Percentiles rank a stretch among this genome's conserved stretches.
phyloP scores from a whole-genome alignment of 2,329 filamentous ascomycete genomes.

The Fusarium nelsonii region DNA sequence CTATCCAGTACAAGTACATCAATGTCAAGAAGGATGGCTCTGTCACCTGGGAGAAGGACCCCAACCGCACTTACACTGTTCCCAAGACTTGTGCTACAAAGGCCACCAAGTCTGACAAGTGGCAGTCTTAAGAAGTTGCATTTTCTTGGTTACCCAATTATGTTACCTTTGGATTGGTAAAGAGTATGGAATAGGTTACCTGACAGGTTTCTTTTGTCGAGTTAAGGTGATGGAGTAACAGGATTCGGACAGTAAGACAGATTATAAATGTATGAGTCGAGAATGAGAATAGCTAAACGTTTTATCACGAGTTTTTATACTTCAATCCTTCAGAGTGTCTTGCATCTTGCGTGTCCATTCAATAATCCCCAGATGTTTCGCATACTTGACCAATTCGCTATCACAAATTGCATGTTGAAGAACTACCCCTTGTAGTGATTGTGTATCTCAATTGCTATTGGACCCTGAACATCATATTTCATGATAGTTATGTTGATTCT shows the following conservation, averaged over 20 bases:
- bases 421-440: not conserved
- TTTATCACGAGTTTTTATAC: not conserved
- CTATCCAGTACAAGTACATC: constrained; percentile 77
- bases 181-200: not conserved
- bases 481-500: constrained; percentile 24
- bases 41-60: constrained; percentile 74
- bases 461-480: constrained; percentile 12
- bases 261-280: not conserved
- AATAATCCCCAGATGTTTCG: not conserved
- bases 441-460: not conserved
- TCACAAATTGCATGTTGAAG: not conserved
- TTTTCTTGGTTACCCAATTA: not conserved
- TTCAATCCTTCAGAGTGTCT: not conserved
- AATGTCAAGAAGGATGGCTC: constrained; percentile 66
- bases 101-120: constrained; percentile 48
- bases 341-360: not conserved
- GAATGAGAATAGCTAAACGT: not conserved
- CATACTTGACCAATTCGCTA: not conserved
- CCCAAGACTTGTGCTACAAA: constrained; percentile 50
- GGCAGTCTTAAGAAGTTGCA: constrained; percentile 43
- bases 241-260: not conserved
- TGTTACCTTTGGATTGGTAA: not conserved
- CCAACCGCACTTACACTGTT: constrained; percentile 58
- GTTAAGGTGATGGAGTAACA: not conserved
- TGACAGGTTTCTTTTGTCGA: not conserved